Evolutionary conservation across 1,284 basidiomycete genomes (phyloP).

Genomic region (Leccinum angustisporum): DNA sequence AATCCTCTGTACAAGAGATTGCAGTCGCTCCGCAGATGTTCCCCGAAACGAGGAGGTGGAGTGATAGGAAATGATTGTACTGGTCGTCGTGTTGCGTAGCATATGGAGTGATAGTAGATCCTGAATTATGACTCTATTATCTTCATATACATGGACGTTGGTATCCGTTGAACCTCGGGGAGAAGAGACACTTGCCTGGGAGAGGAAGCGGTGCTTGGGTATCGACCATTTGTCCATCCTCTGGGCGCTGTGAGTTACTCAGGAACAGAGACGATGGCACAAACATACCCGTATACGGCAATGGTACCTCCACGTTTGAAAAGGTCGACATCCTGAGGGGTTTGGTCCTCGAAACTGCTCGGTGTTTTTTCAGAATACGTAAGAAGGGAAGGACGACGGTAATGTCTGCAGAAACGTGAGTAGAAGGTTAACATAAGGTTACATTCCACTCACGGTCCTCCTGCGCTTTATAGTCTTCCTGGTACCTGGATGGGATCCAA

Average conservation of each 20-base stretch:
- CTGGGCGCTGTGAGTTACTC: conserved; percentile 3
- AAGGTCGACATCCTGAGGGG: conserved; percentile 4
- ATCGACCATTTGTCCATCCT: conserved; percentile 42
- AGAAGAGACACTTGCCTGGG: conserved; percentile 10
- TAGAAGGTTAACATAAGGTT: neutral
- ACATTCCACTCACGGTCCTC: conserved; percentile 45
- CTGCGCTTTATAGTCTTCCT: conserved; percentile 38
- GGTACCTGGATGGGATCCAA: conserved; percentile 55
- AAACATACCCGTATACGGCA: conserved; percentile 18
- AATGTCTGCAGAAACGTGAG: conserved; percentile 37
- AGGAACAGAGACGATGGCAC: neutral
- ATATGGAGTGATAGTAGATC: conserved; percentile 43
- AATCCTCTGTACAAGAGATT: conserved; percentile 33
- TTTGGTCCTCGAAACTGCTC: conserved; percentile 14
- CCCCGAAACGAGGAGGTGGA: conserved; percentile 25
- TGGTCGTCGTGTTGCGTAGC: conserved; percentile 36
- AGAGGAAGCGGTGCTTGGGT: conserved; percentile 48
- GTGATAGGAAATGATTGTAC: conserved; percentile 45
- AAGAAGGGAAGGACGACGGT: conserved; percentile 52
- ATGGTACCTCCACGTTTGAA: neutral
- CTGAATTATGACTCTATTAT: conserved; percentile 27
- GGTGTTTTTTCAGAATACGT: conserved; percentile 32
- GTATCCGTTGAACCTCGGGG: neutral
- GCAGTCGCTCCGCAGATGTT: conserved; percentile 36
- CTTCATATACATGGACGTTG: conserved; percentile 11